phyloP scores from a whole-genome alignment of 148 eudicot species.

The Simmondsia chinensis region DNA sequence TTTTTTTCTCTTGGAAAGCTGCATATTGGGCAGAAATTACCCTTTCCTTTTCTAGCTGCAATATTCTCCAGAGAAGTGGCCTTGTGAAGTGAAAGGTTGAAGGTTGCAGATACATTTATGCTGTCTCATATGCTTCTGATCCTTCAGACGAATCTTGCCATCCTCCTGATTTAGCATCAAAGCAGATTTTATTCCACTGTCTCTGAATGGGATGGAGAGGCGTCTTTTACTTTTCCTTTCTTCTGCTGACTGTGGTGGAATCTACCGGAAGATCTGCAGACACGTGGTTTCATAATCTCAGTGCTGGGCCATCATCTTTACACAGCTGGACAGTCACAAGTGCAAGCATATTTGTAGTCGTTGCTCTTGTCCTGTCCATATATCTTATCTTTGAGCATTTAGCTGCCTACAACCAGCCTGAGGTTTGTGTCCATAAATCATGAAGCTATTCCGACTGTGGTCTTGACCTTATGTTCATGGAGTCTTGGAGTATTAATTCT shows the following conservation, averaged over 20 bases:
- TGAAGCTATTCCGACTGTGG: not conserved
- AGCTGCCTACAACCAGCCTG: constrained; percentile 90
- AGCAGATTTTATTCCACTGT: constrained; percentile 5
- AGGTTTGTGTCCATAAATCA: constrained; percentile 34
- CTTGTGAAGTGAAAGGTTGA: not conserved
- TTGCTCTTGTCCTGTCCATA: constrained; percentile 72
- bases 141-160: constrained; percentile 6
- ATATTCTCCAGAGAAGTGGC: not conserved
- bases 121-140: constrained; percentile 2
- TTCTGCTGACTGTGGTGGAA: constrained; percentile 36
- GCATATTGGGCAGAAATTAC: not conserved
- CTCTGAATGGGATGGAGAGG: constrained; percentile 53
- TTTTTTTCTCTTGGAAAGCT: not conserved
- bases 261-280: constrained; percentile 38
- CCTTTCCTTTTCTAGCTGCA: not conserved
- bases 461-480: too few species aligned
- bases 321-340: constrained; percentile 67
- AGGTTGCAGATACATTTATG: not conserved
- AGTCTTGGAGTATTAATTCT: too few species aligned
- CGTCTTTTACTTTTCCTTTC: constrained; percentile 30
- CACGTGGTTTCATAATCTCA: constrained; percentile 34
- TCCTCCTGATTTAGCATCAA: constrained; percentile 3
- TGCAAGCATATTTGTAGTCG: constrained; percentile 67
- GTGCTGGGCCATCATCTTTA: constrained; percentile 36
- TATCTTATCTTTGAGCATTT: constrained; percentile 86